Evolutionary conservation across 805 yeast species (phyloP).

Genomic region (Schwanniomyces polymorphus): DNA sequence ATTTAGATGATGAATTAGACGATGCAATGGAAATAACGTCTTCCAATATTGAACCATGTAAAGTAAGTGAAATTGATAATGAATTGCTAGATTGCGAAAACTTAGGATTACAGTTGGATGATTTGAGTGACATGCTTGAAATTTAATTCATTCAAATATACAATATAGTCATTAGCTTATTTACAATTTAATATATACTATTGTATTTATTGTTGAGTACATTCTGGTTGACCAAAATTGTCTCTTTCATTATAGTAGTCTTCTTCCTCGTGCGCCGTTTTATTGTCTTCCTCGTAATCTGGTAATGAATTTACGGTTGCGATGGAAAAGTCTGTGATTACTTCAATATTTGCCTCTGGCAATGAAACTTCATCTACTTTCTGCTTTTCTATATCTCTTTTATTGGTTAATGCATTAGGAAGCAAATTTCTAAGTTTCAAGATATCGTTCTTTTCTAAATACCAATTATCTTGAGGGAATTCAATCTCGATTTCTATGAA

Average conservation of each 20-base stretch:
- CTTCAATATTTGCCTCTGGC: slow-evolving; percentile 38
- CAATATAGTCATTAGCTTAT: not conserved
- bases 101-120: slow-evolving; percentile 33
- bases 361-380: slow-evolving; percentile 23
- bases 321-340: slow-evolving; percentile 33
- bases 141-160: slow-evolving; percentile 12
- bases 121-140: slow-evolving; percentile 37
- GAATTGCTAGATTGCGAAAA: slow-evolving; percentile 3
- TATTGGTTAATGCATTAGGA: slow-evolving; percentile 40
- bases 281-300: slow-evolving; percentile 20
- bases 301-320: slow-evolving; percentile 28
- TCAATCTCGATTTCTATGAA: slow-evolving; percentile 70
- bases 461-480: slow-evolving; percentile 87
- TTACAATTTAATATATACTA: not conserved
- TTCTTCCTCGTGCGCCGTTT: slow-evolving; percentile 9
- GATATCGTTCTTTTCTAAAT: slow-evolving; percentile 67
- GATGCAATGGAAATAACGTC: not conserved
- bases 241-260: slow-evolving; percentile 12
- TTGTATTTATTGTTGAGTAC: slow-evolving; percentile 33
- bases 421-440: slow-evolving; percentile 53
- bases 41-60: not conserved
- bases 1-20: slow-evolving; percentile 6
- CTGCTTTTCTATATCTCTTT: slow-evolving; percentile 21
- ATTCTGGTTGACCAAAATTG: slow-evolving; percentile 15
- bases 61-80: not conserved